A percentile compares a stretch with the other conserved stretches of the same genome.
phyloP scores from a whole-genome alignment of 352 stramenopile species.

The Phytopythium ostracodes region DNA sequence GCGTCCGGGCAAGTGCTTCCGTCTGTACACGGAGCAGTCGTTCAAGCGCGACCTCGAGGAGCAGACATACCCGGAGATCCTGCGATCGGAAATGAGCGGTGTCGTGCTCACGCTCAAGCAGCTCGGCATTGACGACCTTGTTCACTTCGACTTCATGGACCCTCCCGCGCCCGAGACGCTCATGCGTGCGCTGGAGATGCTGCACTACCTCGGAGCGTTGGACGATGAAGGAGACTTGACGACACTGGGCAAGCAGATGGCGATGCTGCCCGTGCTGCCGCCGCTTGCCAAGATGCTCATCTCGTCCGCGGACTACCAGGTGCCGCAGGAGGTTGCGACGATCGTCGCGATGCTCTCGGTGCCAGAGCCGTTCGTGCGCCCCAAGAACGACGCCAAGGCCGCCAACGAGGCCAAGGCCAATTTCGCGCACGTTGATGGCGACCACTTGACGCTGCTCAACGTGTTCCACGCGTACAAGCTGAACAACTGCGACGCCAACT shows the following conservation, averaged over 20 bases:
- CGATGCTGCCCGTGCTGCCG: constrained; percentile 96
- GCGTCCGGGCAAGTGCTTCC: constrained; percentile 93
- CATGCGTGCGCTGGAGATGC: constrained; percentile 97
- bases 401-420: constrained; percentile 96
- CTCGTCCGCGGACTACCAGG: constrained; percentile 92
- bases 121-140: constrained; percentile 98
- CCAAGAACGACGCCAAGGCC: constrained; percentile 94
- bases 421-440: constrained; percentile 94
- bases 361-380: constrained; percentile 91
- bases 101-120: constrained; percentile 98
- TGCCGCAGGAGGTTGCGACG: constrained; percentile 95
- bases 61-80: constrained; percentile 99
- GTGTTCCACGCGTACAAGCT: constrained; percentile 98
- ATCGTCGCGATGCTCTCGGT: constrained; percentile 98
- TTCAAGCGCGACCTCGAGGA: constrained; percentile 98
- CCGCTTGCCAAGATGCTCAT: constrained; percentile 98
- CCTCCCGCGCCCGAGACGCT: constrained; percentile 97
- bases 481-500: constrained; percentile 88
- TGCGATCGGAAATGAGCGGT: constrained; percentile 94
- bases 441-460: constrained; percentile 98
- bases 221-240: constrained; percentile 98
- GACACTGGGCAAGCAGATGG: constrained; percentile 89
- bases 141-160: constrained; percentile 99
- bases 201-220: constrained; percentile 98
- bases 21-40: constrained; percentile 97